phyloP scores from a whole-genome alignment of 805 yeast species.

The Isabelozyma pseudorhagii region DNA sequence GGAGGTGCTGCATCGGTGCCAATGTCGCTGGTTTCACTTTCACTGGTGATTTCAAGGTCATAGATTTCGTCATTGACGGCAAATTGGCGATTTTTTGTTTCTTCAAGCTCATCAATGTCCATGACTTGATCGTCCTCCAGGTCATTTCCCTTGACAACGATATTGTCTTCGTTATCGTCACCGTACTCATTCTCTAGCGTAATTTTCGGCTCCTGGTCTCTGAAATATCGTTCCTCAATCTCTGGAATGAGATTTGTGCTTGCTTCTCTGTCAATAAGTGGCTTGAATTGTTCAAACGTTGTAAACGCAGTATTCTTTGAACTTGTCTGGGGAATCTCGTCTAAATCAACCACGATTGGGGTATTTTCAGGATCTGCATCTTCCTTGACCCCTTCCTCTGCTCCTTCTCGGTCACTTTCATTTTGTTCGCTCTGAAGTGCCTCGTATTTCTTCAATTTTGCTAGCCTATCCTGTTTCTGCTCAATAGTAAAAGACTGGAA shows the following conservation, averaged over 20 bases:
- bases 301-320: neutral
- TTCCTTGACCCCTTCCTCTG: neutral
- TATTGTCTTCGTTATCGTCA: neutral
- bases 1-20: neutral
- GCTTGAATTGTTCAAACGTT: neutral
- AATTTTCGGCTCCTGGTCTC: neutral
- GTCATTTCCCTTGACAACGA: neutral
- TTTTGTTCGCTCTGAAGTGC: neutral
- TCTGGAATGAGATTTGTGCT: neutral
- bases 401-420: neutral
- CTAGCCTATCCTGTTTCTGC: neutral
- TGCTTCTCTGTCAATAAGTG: neutral
- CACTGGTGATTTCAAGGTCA: neutral
- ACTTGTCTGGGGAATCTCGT: too few species aligned
- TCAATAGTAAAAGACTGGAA: neutral
- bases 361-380: neutral
- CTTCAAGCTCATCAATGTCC: conserved; percentile 4
- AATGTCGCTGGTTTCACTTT: neutral
- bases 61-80: neutral
- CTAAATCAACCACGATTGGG: neutral
- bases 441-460: neutral
- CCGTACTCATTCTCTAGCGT: neutral
- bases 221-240: neutral
- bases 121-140: conserved; percentile 3
- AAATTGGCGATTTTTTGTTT: neutral